phyloP scores from a whole-genome alignment of 164 flowering plant genomes.

The Pachysandra terminalis region DNA sequence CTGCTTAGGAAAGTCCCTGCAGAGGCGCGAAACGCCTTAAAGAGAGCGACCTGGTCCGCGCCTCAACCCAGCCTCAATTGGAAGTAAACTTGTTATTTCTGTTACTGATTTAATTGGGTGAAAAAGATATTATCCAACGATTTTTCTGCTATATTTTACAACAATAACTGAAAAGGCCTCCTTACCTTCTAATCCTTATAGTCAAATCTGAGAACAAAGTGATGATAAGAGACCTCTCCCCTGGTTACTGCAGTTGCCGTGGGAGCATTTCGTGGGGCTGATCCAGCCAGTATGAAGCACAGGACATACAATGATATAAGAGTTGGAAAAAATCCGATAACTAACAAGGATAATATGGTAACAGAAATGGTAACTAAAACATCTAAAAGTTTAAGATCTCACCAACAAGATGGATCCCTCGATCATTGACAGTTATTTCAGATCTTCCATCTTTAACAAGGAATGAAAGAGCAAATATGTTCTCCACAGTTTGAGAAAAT shows the following conservation, averaged over 20 bases:
- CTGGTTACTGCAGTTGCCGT: conserved; percentile 5
- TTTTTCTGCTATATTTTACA: too few species aligned
- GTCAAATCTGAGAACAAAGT: conserved; percentile 17
- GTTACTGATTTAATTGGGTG: too few species aligned
- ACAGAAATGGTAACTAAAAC: background rate
- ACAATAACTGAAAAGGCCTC: too few species aligned
- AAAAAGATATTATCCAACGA: too few species aligned
- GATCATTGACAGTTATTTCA: conserved; percentile 23
- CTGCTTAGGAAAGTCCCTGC: too few species aligned
- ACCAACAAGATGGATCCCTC: conserved; percentile 29
- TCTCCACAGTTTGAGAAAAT: conserved; percentile 36
- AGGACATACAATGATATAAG: background rate
- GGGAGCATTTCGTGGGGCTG: conserved; percentile 20
- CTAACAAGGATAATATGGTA: background rate
- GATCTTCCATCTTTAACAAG: conserved; percentile 36
- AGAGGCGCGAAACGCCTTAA: too few species aligned
- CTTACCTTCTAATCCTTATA: conserved; percentile 21
- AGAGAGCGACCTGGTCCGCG: too few species aligned
- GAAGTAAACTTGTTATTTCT: too few species aligned
- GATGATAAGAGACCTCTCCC: conserved; percentile 11
- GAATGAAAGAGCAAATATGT: too few species aligned
- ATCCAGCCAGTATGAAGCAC: background rate
- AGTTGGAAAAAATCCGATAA: too few species aligned
- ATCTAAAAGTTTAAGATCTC: conserved; percentile 8
- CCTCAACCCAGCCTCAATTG: too few species aligned